A percentile compares a stretch with the other conserved stretches of the same genome.
Evolutionary conservation across 192 early-diverging fungal species (phyloP).

Genomic region (Rhizoclosmatium globosum): DNA sequence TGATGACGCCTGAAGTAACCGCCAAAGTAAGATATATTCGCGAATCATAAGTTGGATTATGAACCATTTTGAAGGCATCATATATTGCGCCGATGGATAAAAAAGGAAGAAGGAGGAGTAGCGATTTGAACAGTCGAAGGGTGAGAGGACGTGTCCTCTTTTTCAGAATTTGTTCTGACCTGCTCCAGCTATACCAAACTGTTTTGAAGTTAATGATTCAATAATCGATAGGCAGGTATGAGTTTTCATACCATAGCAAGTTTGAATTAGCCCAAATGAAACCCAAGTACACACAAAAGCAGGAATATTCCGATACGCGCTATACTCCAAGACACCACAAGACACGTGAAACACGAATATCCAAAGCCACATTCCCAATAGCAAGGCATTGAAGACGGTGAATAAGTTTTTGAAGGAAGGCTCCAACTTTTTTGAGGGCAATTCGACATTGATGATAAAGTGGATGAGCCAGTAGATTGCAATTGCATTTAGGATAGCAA

Average conservation of each 20-base stretch:
- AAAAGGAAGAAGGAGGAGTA: neutral
- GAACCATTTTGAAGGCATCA: neutral
- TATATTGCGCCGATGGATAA: neutral
- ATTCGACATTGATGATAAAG: neutral
- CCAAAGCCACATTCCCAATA: neutral
- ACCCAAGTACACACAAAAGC: neutral
- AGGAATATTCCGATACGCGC: neutral
- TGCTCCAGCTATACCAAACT: neutral
- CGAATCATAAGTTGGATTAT: too few relatives aligned
- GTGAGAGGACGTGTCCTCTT: neutral
- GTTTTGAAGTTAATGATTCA: neutral
- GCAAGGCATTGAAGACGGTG: neutral
- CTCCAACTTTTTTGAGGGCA: neutral
- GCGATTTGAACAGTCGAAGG: neutral
- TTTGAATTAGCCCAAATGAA: neutral
- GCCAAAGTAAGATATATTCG: too few relatives aligned
- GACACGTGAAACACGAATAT: neutral
- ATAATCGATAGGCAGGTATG: too few relatives aligned
- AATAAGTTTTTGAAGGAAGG: neutral
- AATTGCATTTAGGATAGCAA: neutral
- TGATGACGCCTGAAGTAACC: neutral
- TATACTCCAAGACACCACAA: neutral
- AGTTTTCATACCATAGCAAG: neutral
- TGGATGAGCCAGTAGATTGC: neutral
- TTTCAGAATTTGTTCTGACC: neutral